These are phyloP conservation scores for Amylostereum chailletii DNA, from an alignment of 1,284 basidiomycete genomes.

Conservation along the genomic window DNA sequence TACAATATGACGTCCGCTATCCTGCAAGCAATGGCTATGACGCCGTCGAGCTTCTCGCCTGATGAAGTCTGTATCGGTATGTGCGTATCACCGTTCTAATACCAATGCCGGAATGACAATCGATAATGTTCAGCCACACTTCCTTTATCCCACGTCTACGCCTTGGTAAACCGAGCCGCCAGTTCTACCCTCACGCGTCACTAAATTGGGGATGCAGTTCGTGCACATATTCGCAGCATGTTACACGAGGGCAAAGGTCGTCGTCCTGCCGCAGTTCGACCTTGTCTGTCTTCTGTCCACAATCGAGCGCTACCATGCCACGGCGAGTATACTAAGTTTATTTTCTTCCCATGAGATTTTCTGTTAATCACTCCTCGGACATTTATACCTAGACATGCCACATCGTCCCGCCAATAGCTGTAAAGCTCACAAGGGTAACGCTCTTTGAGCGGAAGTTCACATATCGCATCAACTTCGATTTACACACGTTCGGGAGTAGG, in stretches of 20 bases:
- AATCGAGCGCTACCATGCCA: background rate
- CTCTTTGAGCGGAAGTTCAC: background rate
- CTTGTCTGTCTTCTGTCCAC: background rate
- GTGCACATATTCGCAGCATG: background rate
- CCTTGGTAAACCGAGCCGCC: background rate
- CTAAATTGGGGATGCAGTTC: background rate
- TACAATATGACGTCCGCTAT: background rate
- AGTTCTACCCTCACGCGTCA: background rate
- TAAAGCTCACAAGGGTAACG: background rate
- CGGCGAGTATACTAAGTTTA: background rate
- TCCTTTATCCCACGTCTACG: background rate
- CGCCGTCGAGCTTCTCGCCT: background rate
- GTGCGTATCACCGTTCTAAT: background rate
- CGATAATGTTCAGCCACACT: background rate
- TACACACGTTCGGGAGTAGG: background rate
- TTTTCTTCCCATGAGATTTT: background rate
- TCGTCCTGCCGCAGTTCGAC: background rate
- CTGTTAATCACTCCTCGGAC: background rate
- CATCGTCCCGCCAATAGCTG: slow-evolving; percentile 1
- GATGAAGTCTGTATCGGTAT: background rate
- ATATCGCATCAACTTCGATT: background rate
- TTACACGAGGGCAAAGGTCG: background rate
- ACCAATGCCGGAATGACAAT: background rate
- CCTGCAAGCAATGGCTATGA: background rate
- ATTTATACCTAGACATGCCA: background rate